These are phyloP conservation scores for Suillus subaureus DNA, from an alignment of 768 basidiomycete genomes.

Conservation along the genomic window DNA sequence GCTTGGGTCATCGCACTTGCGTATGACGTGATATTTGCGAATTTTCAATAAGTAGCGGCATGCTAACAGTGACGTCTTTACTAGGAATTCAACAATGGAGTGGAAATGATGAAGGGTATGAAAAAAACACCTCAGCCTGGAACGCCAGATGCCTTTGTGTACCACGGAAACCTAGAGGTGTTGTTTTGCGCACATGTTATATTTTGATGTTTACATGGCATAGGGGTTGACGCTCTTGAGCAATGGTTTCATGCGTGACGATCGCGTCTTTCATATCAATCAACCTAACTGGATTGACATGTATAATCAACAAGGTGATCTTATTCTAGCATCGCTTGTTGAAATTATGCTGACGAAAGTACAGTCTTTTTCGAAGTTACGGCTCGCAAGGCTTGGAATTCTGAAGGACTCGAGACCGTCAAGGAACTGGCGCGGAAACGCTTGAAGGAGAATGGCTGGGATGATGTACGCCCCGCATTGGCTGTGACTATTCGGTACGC, in stretches of 20 bases:
- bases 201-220: not conserved
- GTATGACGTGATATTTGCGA: constrained; percentile 10
- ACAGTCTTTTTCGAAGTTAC: constrained; percentile 24
- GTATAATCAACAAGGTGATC: constrained; percentile 27
- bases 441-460: constrained; percentile 27
- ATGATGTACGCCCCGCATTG: constrained; percentile 35
- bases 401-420: constrained; percentile 16
- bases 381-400: constrained; percentile 21
- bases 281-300: constrained; percentile 18
- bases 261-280: constrained; percentile 26
- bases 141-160: not conserved
- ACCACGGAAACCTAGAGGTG: not conserved
- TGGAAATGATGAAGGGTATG: constrained; percentile 11
- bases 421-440: constrained; percentile 26
- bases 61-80: not conserved
- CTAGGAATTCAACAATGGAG: constrained; percentile 15
- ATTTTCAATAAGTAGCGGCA: not conserved
- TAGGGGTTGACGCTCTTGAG: constrained; percentile 22
- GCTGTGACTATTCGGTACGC: constrained; percentile 41
- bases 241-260: constrained; percentile 31
- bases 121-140: not conserved
- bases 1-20: constrained; percentile 24
- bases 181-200: not conserved
- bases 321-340: not conserved
- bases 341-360: not conserved